These are phyloP conservation scores for Cercophora newfieldiana DNA, from an alignment of 495 filamentous ascomycete genomes.

Conservation along the genomic window DNA sequence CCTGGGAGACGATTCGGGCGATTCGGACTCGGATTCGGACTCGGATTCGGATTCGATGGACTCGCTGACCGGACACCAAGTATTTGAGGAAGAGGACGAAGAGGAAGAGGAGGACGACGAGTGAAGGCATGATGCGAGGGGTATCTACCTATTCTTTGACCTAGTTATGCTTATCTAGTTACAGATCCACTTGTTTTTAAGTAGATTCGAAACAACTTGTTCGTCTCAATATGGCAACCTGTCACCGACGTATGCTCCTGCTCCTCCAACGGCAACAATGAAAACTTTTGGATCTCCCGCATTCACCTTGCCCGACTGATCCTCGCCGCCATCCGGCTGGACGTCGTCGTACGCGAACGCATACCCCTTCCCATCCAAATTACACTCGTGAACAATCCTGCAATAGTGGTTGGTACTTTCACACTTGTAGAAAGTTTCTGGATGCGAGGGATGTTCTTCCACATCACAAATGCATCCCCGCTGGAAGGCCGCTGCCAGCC, in stretches of 20 bases:
- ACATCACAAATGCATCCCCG: constrained; percentile 58
- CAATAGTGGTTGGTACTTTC: constrained; percentile 71
- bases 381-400: constrained; percentile 64
- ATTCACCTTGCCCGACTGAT: constrained; percentile 68
- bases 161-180: too few relatives aligned
- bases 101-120: too few relatives aligned
- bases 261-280: constrained; percentile 67
- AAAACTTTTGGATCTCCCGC: constrained; percentile 60
- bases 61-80: too few relatives aligned
- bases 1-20: neutral
- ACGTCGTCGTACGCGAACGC: constrained; percentile 84
- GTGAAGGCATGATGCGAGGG: too few relatives aligned
- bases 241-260: constrained; percentile 28
- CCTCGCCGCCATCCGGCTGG: constrained; percentile 56
- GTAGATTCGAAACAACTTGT: too few relatives aligned
- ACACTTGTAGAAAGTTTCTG: constrained; percentile 56
- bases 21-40: too few relatives aligned
- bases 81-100: too few relatives aligned
- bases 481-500: constrained; percentile 70
- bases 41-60: too few relatives aligned
- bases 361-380: constrained; percentile 68
- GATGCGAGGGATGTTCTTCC: constrained; percentile 52
- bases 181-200: too few relatives aligned
- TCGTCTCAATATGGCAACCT: constrained; percentile 22
- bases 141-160: too few relatives aligned